Percentiles rank a stretch among this genome's conserved stretches.
phyloP scores from a whole-genome alignment of 2,329 filamentous ascomycete genomes.

The Scedosporium boydii region DNA sequence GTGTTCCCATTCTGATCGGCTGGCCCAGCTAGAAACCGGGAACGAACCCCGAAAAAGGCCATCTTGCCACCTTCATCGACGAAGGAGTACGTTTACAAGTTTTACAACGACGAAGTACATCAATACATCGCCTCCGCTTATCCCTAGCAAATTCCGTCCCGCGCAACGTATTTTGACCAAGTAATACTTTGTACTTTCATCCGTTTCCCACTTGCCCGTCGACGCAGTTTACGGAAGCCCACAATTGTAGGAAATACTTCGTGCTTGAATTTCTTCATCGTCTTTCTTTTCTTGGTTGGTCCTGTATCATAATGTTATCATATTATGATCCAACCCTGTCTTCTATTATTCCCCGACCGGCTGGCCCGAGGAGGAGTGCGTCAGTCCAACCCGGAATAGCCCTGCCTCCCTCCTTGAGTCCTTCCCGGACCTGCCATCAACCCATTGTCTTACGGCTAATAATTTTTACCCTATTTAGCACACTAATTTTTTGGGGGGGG shows the following conservation, averaged over 20 bases:
- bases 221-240: no score
- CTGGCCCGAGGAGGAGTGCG: not conserved
- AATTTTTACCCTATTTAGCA: no score
- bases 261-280: not conserved
- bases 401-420: not conserved
- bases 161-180: not conserved
- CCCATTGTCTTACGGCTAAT: no score
- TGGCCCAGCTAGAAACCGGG: not conserved
- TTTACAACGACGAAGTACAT: no score
- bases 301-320: not conserved
- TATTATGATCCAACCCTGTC: not conserved
- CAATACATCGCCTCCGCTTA: not conserved
- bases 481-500: no score
- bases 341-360: not conserved
- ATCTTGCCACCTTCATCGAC: not conserved
- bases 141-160: not conserved
- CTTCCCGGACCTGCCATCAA: no score
- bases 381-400: not conserved
- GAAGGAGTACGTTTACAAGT: no score
- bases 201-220: not conserved
- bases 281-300: no score
- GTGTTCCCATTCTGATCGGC: not conserved
- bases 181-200: not conserved
- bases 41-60: not conserved
- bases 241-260: not conserved